These are phyloP conservation scores for Trichophyton benhamiae DNA, from an alignment of 2,329 filamentous ascomycete species.

Conservation along the genomic window DNA sequence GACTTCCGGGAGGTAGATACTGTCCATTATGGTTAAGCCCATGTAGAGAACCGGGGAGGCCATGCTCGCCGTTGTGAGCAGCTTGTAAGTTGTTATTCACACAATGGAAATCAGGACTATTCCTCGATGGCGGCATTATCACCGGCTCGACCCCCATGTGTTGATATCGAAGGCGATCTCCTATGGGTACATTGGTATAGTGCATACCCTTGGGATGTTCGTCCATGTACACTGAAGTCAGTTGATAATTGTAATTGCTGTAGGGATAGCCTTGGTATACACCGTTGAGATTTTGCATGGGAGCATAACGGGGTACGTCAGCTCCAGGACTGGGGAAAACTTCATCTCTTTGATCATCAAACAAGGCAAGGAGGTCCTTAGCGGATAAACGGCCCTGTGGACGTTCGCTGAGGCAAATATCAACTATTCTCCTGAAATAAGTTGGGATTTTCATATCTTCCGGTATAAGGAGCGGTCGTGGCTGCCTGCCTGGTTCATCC, in stretches of 20 bases:
- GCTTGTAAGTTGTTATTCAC: background rate
- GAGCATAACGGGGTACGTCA: background rate
- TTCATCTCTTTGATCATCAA: conserved; percentile 44
- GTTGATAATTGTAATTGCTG: conserved; percentile 1
- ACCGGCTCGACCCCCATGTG: background rate
- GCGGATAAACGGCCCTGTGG: conserved; percentile 65
- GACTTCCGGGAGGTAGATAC: background rate
- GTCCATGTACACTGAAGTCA: background rate
- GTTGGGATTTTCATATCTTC: conserved; percentile 49
- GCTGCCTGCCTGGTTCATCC: conserved; percentile 76
- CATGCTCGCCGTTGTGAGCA: background rate
- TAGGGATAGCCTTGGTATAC: background rate
- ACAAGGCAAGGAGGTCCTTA: conserved; percentile 51
- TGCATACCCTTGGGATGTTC: background rate
- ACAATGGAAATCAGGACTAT: conserved; percentile 2
- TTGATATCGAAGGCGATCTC: background rate
- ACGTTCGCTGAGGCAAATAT: conserved; percentile 61
- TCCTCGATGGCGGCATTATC: background rate
- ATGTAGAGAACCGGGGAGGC: background rate
- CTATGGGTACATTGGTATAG: background rate
- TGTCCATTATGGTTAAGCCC: background rate
- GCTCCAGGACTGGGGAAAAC: conserved; percentile 8
- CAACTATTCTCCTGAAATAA: conserved; percentile 67
- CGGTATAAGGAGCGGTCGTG: conserved; percentile 53
- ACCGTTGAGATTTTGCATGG: background rate